A percentile compares a stretch with the other conserved stretches of the same genome.
Conservation (phyloP, 2,329 filamentous ascomycete species). For the Xylariaceae sp. region DNA sequence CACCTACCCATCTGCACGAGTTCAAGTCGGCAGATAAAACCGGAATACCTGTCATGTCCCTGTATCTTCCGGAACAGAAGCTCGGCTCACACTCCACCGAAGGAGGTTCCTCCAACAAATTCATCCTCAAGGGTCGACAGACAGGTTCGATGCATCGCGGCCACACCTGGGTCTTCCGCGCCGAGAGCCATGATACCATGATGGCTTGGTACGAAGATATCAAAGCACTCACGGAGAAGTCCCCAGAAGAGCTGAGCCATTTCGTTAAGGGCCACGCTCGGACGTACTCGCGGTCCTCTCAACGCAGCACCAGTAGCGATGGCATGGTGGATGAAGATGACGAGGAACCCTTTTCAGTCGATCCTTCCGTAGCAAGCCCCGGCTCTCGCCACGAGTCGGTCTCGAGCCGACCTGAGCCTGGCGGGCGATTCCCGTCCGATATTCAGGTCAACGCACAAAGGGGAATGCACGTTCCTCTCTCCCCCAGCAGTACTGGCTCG, state of each 20-base stretch:
- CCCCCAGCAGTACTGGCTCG: conserved; percentile 79
- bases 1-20: conserved; percentile 94
- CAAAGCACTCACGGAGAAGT: conserved; percentile 81
- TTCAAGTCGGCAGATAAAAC: conserved; percentile 97
- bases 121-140: conserved; percentile 94
- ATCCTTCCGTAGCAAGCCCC: conserved; percentile 45
- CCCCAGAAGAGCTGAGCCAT: conserved; percentile 79
- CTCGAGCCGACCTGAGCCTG: conserved; percentile 74
- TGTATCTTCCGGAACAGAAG: conserved; percentile 92
- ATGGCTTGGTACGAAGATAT: conserved; percentile 95
- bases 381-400: conserved; percentile 45
- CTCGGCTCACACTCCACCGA: conserved; percentile 84
- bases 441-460: conserved; percentile 74
- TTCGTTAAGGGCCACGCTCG: conserved; percentile 81
- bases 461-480: conserved; percentile 74
- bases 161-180: conserved; percentile 68
- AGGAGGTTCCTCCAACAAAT: conserved; percentile 88
- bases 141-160: conserved; percentile 87
- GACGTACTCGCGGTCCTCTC: conserved; percentile 66
- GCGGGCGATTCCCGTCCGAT: conserved; percentile 96
- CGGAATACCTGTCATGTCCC: conserved; percentile 90
- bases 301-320: conserved; percentile 65
- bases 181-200: conserved; percentile 85
- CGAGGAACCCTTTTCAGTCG: conserved; percentile 57
- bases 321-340: conserved; percentile 73